Evolutionary conservation across 2,329 filamentous ascomycete species (phyloP).

Genomic region (Cercospora sojina): DNA sequence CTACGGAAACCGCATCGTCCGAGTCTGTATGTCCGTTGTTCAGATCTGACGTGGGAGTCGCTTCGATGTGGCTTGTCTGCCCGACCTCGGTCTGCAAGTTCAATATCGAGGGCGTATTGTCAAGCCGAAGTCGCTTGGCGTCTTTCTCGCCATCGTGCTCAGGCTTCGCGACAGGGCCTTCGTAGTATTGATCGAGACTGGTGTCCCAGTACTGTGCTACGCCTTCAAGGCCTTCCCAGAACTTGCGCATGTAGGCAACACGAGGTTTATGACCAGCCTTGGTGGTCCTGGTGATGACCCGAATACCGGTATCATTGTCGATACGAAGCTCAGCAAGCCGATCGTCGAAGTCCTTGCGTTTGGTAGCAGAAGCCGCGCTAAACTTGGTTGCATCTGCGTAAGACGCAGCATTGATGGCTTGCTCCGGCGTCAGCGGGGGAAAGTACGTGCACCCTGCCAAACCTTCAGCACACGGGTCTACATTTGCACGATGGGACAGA

Average conservation of each 20-base stretch:
- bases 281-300: constrained; percentile 53
- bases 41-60: not conserved
- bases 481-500: not conserved
- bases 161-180: constrained; percentile 28
- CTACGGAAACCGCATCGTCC: not conserved
- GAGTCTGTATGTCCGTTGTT: not conserved
- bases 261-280: constrained; percentile 48
- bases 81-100: constrained; percentile 9
- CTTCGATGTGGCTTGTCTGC: not conserved
- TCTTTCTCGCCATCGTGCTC: constrained; percentile 22
- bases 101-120: constrained; percentile 17
- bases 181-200: constrained; percentile 57
- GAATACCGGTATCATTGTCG: constrained; percentile 58
- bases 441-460: constrained; percentile 37
- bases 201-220: constrained; percentile 64
- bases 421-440: constrained; percentile 34
- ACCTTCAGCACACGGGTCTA: not conserved
- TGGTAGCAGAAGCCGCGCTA: constrained; percentile 51
- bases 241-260: constrained; percentile 58
- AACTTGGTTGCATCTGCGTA: constrained; percentile 33
- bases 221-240: constrained; percentile 59
- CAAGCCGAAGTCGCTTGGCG: constrained; percentile 31
- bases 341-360: constrained; percentile 50
- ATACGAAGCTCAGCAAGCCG: constrained; percentile 53
- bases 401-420: constrained; percentile 35